These are phyloP conservation scores for Aspergillus sp. DNA, from an alignment of 2,329 filamentous ascomycete genomes.

Conservation along the genomic window DNA sequence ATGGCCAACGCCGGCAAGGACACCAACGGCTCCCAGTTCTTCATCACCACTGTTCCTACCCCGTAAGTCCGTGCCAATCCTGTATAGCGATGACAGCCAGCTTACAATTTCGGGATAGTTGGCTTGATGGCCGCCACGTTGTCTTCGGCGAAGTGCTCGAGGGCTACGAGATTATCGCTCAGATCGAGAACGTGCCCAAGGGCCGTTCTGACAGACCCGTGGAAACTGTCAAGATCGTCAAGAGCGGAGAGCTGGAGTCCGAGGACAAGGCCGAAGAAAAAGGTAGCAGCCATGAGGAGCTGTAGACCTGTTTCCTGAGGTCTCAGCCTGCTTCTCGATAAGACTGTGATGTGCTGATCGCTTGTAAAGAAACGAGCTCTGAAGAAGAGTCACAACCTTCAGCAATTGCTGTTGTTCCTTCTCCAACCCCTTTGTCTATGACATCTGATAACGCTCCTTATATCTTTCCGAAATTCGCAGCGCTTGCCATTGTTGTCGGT, in stretches of 20 bases:
- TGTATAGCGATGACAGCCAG: constrained; percentile 7
- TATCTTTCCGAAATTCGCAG: constrained; percentile 19
- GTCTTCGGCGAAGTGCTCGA: constrained; percentile 71
- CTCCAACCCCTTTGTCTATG: constrained; percentile 9
- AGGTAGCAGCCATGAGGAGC: constrained; percentile 69
- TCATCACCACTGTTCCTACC: constrained; percentile 64
- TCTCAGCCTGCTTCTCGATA: constrained; percentile 27
- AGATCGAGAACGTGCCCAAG: constrained; percentile 65
- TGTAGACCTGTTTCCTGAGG: constrained; percentile 50
- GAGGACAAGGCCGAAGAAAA: constrained; percentile 41
- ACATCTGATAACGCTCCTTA: constrained; percentile 14
- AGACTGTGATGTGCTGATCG: constrained; percentile 36
- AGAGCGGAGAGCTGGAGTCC: constrained; percentile 64
- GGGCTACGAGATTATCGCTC: constrained; percentile 58
- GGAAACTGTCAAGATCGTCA: constrained; percentile 63
- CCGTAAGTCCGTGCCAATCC: constrained; percentile 35
- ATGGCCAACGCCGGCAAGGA: constrained; percentile 68
- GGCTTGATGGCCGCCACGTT: constrained; percentile 66
- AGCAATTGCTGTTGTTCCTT: constrained; percentile 6
- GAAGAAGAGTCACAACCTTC: constrained; percentile 15
- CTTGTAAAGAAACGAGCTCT: constrained; percentile 28
- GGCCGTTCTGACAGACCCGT: constrained; percentile 57
- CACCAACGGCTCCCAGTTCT: constrained; percentile 68
- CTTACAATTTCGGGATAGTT: constrained; percentile 36
- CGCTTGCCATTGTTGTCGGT: constrained; percentile 23